Percentiles rank a stretch among this genome's conserved stretches.
Conservation (phyloP, 495 filamentous ascomycete species). For the Extremus antarcticus region DNA sequence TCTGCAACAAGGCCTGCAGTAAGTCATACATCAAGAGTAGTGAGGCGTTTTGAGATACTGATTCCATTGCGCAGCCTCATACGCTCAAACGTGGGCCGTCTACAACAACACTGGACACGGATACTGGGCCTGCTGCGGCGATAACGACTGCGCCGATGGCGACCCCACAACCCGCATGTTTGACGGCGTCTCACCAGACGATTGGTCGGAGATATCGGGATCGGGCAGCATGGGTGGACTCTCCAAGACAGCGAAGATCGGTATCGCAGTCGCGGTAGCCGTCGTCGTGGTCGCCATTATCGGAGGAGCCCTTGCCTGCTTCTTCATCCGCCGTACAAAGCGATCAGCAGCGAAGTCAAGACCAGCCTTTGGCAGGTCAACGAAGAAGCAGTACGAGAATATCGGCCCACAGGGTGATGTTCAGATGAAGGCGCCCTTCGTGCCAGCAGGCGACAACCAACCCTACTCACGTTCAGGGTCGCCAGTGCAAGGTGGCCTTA, state of each 20-base stretch:
- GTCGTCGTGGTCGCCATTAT: neutral
- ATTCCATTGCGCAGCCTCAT: neutral
- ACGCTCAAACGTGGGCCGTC: neutral
- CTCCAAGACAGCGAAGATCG: neutral
- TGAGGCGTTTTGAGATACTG: too few relatives aligned
- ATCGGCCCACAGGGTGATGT: neutral
- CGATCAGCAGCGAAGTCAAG: neutral
- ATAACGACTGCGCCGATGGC: neutral
- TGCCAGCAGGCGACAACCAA: neutral
- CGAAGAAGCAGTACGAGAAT: neutral
- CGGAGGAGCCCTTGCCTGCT: neutral
- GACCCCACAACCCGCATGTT: neutral
- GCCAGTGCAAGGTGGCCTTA: neutral
- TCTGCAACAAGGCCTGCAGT: neutral
- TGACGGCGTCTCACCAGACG: neutral
- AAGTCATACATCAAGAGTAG: neutral
- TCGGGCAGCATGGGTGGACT: neutral
- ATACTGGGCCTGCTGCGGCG: neutral
- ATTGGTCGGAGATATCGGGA: neutral
- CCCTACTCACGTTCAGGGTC: neutral
- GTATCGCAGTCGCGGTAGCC: neutral
- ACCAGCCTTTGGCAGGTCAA: neutral
- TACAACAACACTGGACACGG: neutral
- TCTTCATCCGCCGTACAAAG: neutral
- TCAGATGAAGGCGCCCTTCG: neutral